A percentile compares a stretch with the other conserved stretches of the same genome.
Evolutionary conservation across 225 moss, liverwort and hornwort genomes (phyloP).

Genomic region (Ulota crispa): DNA sequence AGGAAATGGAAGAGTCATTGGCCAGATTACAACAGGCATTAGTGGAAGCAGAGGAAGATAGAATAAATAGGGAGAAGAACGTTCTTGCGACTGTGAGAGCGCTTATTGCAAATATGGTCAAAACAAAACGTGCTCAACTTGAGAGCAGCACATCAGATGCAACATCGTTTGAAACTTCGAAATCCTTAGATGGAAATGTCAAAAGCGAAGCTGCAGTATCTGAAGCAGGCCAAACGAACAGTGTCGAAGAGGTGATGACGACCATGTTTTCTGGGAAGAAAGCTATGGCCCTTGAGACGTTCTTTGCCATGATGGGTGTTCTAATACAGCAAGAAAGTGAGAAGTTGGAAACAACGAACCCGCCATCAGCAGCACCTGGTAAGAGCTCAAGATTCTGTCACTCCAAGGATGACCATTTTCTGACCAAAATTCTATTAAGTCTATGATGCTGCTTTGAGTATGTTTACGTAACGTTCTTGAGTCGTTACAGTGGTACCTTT

Average conservation of each 20-base stretch:
- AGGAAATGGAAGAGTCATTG: slow-evolving; percentile 60
- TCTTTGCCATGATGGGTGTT: slow-evolving; percentile 82
- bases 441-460: background rate
- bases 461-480: background rate
- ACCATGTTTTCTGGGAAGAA: slow-evolving; percentile 64
- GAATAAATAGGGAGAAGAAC: slow-evolving; percentile 57
- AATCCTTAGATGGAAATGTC: slow-evolving; percentile 41
- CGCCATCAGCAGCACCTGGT: slow-evolving; percentile 2
- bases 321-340: slow-evolving; percentile 81
- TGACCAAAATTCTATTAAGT: background rate
- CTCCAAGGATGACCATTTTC: slow-evolving; percentile 2
- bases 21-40: slow-evolving; percentile 54
- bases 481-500: background rate
- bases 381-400: background rate
- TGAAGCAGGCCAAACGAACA: slow-evolving; percentile 22
- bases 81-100: slow-evolving; percentile 68
- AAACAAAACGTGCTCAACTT: slow-evolving; percentile 57
- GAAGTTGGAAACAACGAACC: slow-evolving; percentile 44
- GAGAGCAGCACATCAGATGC: slow-evolving; percentile 45
- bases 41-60: slow-evolving; percentile 58
- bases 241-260: slow-evolving; percentile 51
- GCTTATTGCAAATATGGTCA: slow-evolving; percentile 79
- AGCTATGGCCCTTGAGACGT: slow-evolving; percentile 78
- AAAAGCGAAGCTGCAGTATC: slow-evolving; percentile 3
- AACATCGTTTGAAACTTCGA: slow-evolving; percentile 43